Percentiles rank a stretch among this genome's conserved stretches.
Evolutionary conservation across 306 rosid species (phyloP).

Genomic region (Trifolium dubium): DNA sequence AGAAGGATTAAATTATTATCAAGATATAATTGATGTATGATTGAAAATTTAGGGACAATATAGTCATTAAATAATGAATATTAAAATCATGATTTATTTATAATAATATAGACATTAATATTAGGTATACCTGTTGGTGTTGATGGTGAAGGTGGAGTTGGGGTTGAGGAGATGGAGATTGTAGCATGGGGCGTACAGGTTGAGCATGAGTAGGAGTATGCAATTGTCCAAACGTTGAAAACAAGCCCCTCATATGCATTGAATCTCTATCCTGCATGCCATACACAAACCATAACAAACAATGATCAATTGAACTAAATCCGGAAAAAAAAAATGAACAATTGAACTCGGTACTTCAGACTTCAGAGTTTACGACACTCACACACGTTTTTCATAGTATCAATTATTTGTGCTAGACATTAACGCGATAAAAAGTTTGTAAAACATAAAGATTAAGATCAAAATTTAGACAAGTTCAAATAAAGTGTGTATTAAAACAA

Average conservation of each 20-base stretch:
- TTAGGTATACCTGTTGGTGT: constrained; percentile 77
- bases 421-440: no score
- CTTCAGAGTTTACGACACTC: no score
- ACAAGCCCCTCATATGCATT: constrained; percentile 64
- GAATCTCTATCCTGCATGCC: constrained; percentile 75
- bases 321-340: no score
- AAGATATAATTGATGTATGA: not conserved
- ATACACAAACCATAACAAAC: constrained; percentile 4
- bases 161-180: constrained; percentile 50
- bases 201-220: constrained; percentile 56
- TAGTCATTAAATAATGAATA: not conserved
- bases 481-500: no score
- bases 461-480: not conserved
- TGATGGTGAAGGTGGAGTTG: constrained; percentile 58
- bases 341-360: no score
- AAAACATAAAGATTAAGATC: no score
- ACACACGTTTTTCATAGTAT: no score
- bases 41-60: not conserved
- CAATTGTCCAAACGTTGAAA: constrained; percentile 73
- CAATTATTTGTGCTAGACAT: no score
- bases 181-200: constrained; percentile 69
- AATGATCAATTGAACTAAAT: no score
- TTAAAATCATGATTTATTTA: not conserved
- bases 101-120: no score
- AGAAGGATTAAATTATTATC: constrained; percentile 11